Conservation (phyloP, 2,329 filamentous ascomycete species). For the Diaporthe longicolla region DNA sequence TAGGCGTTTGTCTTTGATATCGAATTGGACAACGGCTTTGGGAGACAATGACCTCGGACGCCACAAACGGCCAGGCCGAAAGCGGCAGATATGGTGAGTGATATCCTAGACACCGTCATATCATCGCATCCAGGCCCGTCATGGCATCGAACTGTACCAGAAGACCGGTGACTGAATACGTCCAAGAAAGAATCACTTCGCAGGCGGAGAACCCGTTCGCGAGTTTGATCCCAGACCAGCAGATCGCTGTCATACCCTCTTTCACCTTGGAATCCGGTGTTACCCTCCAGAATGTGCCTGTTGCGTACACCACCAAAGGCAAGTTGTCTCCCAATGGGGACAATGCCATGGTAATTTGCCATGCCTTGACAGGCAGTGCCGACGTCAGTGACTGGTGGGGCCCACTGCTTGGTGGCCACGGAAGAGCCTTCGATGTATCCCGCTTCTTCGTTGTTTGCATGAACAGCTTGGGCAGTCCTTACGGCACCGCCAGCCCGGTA, state of each 20-base stretch:
- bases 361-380: conserved; percentile 87
- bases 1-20: background rate
- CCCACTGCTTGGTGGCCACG: conserved; percentile 82
- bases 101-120: background rate
- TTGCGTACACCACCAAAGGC: conserved; percentile 77
- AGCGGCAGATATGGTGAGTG: conserved; percentile 41
- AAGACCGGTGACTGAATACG: conserved; percentile 73
- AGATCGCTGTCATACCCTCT: conserved; percentile 86
- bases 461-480: conserved; percentile 88
- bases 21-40: background rate
- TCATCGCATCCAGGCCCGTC: background rate
- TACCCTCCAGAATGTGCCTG: conserved; percentile 80
- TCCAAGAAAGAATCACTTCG: conserved; percentile 73
- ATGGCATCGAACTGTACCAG: conserved; percentile 18
- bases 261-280: conserved; percentile 96
- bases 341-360: conserved; percentile 84
- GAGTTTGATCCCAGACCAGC: conserved; percentile 87
- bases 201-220: conserved; percentile 96
- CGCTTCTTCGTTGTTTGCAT: conserved; percentile 89
- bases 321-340: conserved; percentile 70
- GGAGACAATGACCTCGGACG: conserved; percentile 28
- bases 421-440: conserved; percentile 84
- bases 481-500: conserved; percentile 88
- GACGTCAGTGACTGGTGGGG: conserved; percentile 94
- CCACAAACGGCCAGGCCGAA: conserved; percentile 32